phyloP scores from a whole-genome alignment of 1,139 yeast species.

The Yamadazyma trypodendri region DNA sequence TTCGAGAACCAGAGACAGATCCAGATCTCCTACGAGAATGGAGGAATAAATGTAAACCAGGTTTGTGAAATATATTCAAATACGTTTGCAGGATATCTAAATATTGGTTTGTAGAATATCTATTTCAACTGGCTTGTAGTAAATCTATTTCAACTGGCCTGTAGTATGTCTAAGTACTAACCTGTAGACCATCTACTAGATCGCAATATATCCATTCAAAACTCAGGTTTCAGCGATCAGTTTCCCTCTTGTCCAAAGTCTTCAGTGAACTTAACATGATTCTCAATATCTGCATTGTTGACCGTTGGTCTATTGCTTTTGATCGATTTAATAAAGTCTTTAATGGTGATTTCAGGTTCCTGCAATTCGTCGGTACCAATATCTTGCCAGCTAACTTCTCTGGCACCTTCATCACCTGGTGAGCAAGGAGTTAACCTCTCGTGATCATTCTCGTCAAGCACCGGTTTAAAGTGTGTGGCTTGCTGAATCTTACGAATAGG shows the following conservation, averaged over 20 bases:
- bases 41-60: too few species aligned
- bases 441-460: slow-evolving; percentile 34
- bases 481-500: slow-evolving; percentile 94
- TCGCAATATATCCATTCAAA: too few species aligned
- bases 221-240: too few species aligned
- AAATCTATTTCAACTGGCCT: too few species aligned
- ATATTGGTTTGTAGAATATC: too few species aligned
- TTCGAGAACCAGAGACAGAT: slow-evolving; percentile 18
- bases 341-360: slow-evolving; percentile 86
- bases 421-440: slow-evolving; percentile 84
- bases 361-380: slow-evolving; percentile 82
- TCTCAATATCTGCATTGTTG: slow-evolving; percentile 73
- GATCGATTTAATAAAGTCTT: slow-evolving; percentile 91
- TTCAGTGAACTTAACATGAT: slow-evolving; percentile 83
- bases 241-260: slow-evolving; percentile 98
- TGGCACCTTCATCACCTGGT: slow-evolving; percentile 87
- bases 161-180: too few species aligned
- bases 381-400: slow-evolving; percentile 92
- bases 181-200: too few species aligned
- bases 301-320: slow-evolving; percentile 94
- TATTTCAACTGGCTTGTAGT: too few species aligned
- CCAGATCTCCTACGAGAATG: slow-evolving; percentile 20
- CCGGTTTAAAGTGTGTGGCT: slow-evolving; percentile 89
- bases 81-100: too few species aligned
- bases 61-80: too few species aligned